Percentiles rank a stretch among this genome's conserved stretches.
These are phyloP conservation scores for Corylus americana DNA, from an alignment of 306 rosid genomes.

Conservation along the genomic window DNA sequence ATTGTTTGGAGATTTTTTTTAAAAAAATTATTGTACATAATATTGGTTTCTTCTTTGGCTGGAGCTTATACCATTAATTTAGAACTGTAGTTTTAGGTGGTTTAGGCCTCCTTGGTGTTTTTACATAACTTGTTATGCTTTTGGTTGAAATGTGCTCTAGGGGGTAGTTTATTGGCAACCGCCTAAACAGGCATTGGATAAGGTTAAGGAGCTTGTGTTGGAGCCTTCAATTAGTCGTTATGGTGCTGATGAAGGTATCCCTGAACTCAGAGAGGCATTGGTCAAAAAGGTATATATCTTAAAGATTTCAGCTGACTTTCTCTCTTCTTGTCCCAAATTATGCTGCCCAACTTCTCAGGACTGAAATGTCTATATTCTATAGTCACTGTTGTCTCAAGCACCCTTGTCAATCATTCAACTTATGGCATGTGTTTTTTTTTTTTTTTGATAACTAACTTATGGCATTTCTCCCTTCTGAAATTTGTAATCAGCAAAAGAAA, in stretches of 20 bases:
- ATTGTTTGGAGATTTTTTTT: neutral
- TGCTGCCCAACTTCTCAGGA: neutral
- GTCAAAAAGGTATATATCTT: conserved; percentile 50
- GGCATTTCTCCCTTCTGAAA: neutral
- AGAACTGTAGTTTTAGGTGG: neutral
- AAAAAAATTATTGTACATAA: neutral
- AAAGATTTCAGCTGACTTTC: neutral
- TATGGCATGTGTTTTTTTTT: neutral
- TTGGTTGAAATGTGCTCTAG: conserved; percentile 42
- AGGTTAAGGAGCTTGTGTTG: conserved; percentile 73
- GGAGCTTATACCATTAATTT: neutral
- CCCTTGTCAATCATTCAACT: neutral
- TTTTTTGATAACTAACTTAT: neutral
- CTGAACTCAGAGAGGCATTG: conserved; percentile 83
- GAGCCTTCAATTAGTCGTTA: conserved; percentile 88
- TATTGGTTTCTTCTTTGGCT: neutral
- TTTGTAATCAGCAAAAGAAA: neutral
- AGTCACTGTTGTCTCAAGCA: neutral
- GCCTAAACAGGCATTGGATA: conserved; percentile 77
- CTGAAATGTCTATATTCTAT: neutral
- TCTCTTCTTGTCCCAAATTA: neutral
- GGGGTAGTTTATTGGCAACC: conserved; percentile 99
- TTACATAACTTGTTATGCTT: neutral
- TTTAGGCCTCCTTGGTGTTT: neutral
- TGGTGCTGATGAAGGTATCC: conserved; percentile 90